phyloP scores from a whole-genome alignment of 306 rosid genomes.

The Cucurbita moschata region DNA sequence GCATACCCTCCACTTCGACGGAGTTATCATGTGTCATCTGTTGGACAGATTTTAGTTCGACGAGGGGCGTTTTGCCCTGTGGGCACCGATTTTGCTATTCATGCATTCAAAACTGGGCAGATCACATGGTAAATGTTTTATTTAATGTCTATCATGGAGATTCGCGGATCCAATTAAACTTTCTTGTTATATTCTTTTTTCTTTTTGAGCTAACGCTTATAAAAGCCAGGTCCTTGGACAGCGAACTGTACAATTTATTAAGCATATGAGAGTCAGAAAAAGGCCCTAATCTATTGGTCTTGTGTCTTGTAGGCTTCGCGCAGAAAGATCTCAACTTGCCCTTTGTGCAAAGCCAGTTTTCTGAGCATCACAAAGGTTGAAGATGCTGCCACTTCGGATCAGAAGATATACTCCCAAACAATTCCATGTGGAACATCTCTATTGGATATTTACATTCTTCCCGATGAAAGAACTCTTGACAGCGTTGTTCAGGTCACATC shows the following conservation, averaged over 20 bases:
- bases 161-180: background rate
- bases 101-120: slow-evolving; percentile 75
- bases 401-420: slow-evolving; percentile 77
- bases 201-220: background rate
- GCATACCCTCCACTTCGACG: slow-evolving; percentile 17
- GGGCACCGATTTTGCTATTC: slow-evolving; percentile 79
- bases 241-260: background rate
- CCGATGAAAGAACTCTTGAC: slow-evolving; percentile 16
- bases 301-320: slow-evolving; percentile 33
- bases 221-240: background rate
- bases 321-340: slow-evolving; percentile 54
- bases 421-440: slow-evolving; percentile 45
- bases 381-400: slow-evolving; percentile 45
- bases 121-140: slow-evolving; percentile 35
- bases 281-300: slow-evolving; percentile 15
- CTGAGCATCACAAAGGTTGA: slow-evolving; percentile 47
- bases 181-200: background rate
- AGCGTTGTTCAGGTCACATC: slow-evolving; percentile 38
- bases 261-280: background rate
- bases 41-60: slow-evolving; percentile 59
- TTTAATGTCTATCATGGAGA: background rate
- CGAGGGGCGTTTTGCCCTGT: slow-evolving; percentile 67
- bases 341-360: slow-evolving; percentile 78
- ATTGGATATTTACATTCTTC: slow-evolving; percentile 26
- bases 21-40: slow-evolving; percentile 86